Base-by-base conservation (phyloP, 2,329 filamentous ascomycete species). In the Cladosporium velox region DNA sequence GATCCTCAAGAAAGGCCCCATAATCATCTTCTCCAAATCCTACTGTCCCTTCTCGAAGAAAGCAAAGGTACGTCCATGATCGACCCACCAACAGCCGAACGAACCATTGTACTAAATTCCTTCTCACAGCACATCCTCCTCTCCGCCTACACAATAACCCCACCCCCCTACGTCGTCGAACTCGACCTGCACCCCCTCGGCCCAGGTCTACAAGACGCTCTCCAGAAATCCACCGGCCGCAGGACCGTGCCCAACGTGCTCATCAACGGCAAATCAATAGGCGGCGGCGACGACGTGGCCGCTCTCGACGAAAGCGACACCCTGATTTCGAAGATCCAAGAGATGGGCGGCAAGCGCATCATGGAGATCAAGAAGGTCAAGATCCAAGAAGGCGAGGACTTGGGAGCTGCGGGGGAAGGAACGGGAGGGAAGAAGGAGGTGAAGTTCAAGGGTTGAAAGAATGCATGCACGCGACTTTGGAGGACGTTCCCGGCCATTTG, bases 21-120 rank as follows among this genome's bases (percentile, higher is more conserved):
- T 98, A 67, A 91, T 97, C 77, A 92, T 99, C 73, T 98, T 98
- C 82, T 97, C 93, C 70, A 98, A 99, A 79, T 87, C 91, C 1
- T 97, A 94, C 80, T 99, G 95, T 78, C 92, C 91, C 0, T 90
- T 87, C 80, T 97, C 93, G 61, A 90, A 88, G 76, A 88, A 88
- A 72, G 95, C 95, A 55, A 99, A 99, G 80, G 72, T 74, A 68
- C 26, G 68, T 59, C 26, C 35, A 44, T 14, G 12, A 26, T 28
- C 35, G 32, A 44, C 21, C 12, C 24, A 1, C 41, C 41, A 44
- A n/a, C 41, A 4, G 21, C 8, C 7, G 15, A 44, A 34, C 32
- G 11, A 34, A 34, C 24, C 24, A 24, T 24, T 24, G 24, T 24
- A 24, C 24, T 24, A 24, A 24, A 24, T 24, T 24, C 24, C 24